phyloP scores from a whole-genome alignment of 139 green algal genomes.

The Chlamydomonas urium region DNA sequence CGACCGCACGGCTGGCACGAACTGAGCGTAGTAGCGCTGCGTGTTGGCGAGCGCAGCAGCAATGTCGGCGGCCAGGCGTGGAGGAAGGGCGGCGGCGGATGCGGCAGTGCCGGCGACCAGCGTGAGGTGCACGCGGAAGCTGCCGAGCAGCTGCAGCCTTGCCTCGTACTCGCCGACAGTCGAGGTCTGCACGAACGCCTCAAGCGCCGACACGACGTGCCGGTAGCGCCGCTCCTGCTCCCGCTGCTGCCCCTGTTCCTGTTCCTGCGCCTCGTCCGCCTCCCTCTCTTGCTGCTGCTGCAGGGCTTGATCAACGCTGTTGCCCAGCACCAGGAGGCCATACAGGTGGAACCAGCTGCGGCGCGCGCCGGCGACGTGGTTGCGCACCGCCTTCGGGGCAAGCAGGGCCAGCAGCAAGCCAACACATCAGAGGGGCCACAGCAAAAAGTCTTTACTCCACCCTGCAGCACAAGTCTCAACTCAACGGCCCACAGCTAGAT shows the following conservation, averaged over 20 bases:
- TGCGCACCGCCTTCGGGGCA: slow-evolving; percentile 3
- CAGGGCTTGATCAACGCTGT: background rate
- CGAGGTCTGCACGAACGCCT: slow-evolving; percentile 88
- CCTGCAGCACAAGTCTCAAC: no score
- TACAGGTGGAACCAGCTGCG: slow-evolving; percentile 91
- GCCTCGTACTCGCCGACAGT: slow-evolving; percentile 81
- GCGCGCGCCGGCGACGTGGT: slow-evolving; percentile 56
- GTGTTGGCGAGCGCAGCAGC: slow-evolving; percentile 16
- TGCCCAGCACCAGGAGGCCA: slow-evolving; percentile 44
- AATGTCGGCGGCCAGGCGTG: background rate
- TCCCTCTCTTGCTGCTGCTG: background rate
- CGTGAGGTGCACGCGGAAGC: slow-evolving; percentile 48
- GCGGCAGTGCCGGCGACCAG: slow-evolving; percentile 7
- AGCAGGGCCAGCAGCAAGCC: no score
- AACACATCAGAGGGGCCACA: no score
- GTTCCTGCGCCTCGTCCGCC: background rate
- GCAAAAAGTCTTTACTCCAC: no score
- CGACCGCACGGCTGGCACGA: slow-evolving; percentile 47
- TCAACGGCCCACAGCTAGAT: no score
- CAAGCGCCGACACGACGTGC: slow-evolving; percentile 49
- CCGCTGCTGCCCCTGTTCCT: background rate
- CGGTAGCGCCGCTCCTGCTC: slow-evolving; percentile 13
- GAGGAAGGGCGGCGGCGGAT: background rate
- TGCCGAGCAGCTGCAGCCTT: slow-evolving; percentile 72
- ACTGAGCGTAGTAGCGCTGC: slow-evolving; percentile 81